Conservation (phyloP, 768 basidiomycete species). For the Xerocomellus intermedius region DNA sequence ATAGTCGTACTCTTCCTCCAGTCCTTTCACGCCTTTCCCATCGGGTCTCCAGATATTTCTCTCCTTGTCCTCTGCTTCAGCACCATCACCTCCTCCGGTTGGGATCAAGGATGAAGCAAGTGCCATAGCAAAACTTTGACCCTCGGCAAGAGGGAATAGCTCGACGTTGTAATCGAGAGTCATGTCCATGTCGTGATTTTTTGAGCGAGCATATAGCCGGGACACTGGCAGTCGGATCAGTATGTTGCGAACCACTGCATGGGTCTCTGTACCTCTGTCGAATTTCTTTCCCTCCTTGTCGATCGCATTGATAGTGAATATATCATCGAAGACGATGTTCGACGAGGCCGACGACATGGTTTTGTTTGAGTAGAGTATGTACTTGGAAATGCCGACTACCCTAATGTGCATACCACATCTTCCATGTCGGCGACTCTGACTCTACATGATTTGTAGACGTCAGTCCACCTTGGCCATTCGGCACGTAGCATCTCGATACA, state of each 20-base stretch:
- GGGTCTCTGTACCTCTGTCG: conserved; percentile 72
- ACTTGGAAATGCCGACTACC: too few relatives aligned
- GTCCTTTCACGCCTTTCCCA: conserved; percentile 71
- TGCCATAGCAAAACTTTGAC: conserved; percentile 79
- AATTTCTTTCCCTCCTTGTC: conserved; percentile 97
- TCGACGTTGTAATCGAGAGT: conserved; percentile 95
- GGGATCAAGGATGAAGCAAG: conserved; percentile 78
- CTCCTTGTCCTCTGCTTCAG: conserved; percentile 67
- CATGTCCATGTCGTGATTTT: conserved; percentile 90
- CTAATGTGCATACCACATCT: too few relatives aligned
- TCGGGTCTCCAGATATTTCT: conserved; percentile 83
- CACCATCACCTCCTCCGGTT: conserved; percentile 49
- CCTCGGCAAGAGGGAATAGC: conserved; percentile 69
- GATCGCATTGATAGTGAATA: conserved; percentile 81
- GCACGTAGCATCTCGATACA: too few relatives aligned
- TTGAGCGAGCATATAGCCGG: conserved; percentile 83
- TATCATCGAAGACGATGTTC: conserved; percentile 89
- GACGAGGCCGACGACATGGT: conserved; percentile 58
- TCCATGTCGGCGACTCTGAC: too few relatives aligned
- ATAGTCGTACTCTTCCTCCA: conserved; percentile 97
- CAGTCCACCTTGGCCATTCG: too few relatives aligned
- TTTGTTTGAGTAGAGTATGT: too few relatives aligned
- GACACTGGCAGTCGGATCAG: conserved; percentile 60
- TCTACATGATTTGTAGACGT: too few relatives aligned
- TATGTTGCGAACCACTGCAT: neutral